Evolutionary conservation across 2,329 filamentous ascomycete genomes (phyloP).

Genomic region (Rhynchosporium graminicola): DNA sequence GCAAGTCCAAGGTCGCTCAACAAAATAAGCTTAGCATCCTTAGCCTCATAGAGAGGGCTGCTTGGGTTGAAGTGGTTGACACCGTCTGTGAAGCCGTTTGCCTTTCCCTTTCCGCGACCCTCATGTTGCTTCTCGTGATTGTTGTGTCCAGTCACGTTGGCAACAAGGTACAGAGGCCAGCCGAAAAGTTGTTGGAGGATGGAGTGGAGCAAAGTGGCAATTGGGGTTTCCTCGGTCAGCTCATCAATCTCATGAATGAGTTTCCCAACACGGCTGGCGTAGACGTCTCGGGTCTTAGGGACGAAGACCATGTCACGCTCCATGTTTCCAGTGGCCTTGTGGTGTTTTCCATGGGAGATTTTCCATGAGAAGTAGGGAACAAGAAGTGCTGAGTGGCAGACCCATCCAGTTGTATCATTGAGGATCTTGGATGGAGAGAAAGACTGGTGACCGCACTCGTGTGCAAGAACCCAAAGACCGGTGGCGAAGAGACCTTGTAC

Average conservation of each 20-base stretch:
- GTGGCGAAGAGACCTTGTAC: slow-evolving; percentile 92
- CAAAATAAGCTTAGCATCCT: slow-evolving; percentile 83
- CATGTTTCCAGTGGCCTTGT: slow-evolving; percentile 97
- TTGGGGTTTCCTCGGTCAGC: slow-evolving; percentile 91
- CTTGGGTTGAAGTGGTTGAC: slow-evolving; percentile 94
- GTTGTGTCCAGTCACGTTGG: slow-evolving; percentile 96
- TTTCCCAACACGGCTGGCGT: slow-evolving; percentile 72
- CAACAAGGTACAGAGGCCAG: slow-evolving; percentile 88
- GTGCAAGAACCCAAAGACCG: slow-evolving; percentile 92
- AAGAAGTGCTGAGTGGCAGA: slow-evolving; percentile 83
- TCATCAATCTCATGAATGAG: slow-evolving; percentile 81
- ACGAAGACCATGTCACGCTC: slow-evolving; percentile 99
- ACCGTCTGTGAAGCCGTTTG: slow-evolving; percentile 74
- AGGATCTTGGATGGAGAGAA: slow-evolving; percentile 90
- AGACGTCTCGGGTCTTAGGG: slow-evolving; percentile 85
- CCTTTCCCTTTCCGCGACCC: slow-evolving; percentile 90
- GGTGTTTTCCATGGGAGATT: slow-evolving; percentile 98
- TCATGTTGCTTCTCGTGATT: slow-evolving; percentile 87
- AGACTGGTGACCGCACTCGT: slow-evolving; percentile 96
- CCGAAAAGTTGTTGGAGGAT: slow-evolving; percentile 85
- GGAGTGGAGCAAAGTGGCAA: slow-evolving; percentile 73
- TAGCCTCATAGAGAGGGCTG: slow-evolving; percentile 88
- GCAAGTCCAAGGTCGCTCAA: slow-evolving; percentile 81
- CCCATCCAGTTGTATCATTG: slow-evolving; percentile 91
- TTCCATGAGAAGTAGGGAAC: slow-evolving; percentile 99